Conservation (phyloP, 2,329 filamentous ascomycete genomes). For the Huntiella omanensis region DNA sequence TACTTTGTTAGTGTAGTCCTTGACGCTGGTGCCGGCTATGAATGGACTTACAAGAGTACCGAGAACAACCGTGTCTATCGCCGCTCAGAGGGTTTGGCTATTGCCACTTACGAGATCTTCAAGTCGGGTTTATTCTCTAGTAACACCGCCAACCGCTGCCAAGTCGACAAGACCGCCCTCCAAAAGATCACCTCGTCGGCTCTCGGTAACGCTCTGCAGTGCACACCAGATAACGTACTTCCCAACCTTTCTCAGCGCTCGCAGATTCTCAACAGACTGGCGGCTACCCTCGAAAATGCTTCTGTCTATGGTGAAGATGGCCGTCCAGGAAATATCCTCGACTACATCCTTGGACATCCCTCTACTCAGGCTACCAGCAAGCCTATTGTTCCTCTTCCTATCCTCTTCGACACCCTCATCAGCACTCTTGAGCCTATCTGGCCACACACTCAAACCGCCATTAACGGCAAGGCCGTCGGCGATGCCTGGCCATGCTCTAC, state of each 20-base stretch:
- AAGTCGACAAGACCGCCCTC: slow-evolving; percentile 74
- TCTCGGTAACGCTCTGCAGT: slow-evolving; percentile 70
- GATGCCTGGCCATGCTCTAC: slow-evolving; percentile 84
- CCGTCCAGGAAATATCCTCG: slow-evolving; percentile 90
- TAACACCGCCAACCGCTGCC: slow-evolving; percentile 59
- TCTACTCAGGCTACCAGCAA: slow-evolving; percentile 77
- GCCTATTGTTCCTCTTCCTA: slow-evolving; percentile 70
- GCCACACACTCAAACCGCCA: slow-evolving; percentile 68
- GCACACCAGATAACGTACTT: slow-evolving; percentile 59
- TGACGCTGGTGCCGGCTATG: slow-evolving; percentile 73
- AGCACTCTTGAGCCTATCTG: slow-evolving; percentile 73
- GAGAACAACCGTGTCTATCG: slow-evolving; percentile 70
- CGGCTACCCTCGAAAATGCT: slow-evolving; percentile 56
- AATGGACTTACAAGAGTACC: slow-evolving; percentile 83
- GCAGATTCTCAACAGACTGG: slow-evolving; percentile 56
- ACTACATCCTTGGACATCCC: slow-evolving; percentile 83
- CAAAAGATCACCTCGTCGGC: slow-evolving; percentile 53
- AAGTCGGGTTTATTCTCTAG: slow-evolving; percentile 81
- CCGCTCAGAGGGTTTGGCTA: slow-evolving; percentile 74
- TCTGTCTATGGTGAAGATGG: slow-evolving; percentile 72
- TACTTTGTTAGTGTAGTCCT: slow-evolving; percentile 66
- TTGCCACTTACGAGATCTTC: slow-evolving; percentile 72
- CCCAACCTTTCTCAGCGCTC: slow-evolving; percentile 73
- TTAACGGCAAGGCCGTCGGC: slow-evolving; percentile 73
- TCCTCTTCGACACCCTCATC: slow-evolving; percentile 82